phyloP scores from a whole-genome alignment of 2,329 filamentous ascomycete genomes.

The Ophiocordyceps camponoti-saundersi region DNA sequence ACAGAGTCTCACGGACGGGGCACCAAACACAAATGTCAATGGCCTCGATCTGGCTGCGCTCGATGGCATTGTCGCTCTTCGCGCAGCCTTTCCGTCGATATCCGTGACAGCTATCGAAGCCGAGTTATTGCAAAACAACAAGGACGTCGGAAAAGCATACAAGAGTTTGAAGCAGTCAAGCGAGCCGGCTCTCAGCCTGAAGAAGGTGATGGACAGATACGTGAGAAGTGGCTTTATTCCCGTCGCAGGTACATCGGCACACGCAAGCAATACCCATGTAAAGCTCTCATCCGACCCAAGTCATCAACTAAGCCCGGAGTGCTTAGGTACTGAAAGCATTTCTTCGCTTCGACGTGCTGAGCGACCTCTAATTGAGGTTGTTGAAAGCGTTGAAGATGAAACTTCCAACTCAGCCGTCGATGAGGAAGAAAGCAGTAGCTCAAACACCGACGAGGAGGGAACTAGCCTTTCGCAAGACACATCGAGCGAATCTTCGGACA shows the following conservation, averaged over 20 bases:
- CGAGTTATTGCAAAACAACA: conserved; percentile 14
- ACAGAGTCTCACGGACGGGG: background rate
- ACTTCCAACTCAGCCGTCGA: background rate
- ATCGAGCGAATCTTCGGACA: background rate
- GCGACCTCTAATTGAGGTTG: conserved; percentile 13
- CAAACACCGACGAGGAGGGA: background rate
- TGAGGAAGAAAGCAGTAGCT: background rate
- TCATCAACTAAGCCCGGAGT: no score
- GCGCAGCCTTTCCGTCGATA: conserved; percentile 25
- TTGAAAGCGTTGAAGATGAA: background rate
- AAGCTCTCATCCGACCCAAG: no score
- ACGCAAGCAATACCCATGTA: background rate
- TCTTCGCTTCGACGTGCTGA: background rate
- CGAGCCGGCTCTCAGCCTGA: conserved; percentile 14
- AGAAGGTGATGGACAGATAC: conserved; percentile 15
- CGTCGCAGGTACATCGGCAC: conserved; percentile 1
- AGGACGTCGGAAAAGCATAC: conserved; percentile 21
- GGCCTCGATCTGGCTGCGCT: conserved; percentile 7
- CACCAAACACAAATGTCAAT: background rate
- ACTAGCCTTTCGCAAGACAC: background rate
- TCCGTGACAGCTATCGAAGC: conserved; percentile 17
- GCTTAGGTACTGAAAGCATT: no score
- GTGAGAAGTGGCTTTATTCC: conserved; percentile 5
- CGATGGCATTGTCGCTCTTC: conserved; percentile 18
- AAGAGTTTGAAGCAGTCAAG: conserved; percentile 14